phyloP scores from a whole-genome alignment of 2,329 filamentous ascomycete species.

The Paradendryphiella salina region DNA sequence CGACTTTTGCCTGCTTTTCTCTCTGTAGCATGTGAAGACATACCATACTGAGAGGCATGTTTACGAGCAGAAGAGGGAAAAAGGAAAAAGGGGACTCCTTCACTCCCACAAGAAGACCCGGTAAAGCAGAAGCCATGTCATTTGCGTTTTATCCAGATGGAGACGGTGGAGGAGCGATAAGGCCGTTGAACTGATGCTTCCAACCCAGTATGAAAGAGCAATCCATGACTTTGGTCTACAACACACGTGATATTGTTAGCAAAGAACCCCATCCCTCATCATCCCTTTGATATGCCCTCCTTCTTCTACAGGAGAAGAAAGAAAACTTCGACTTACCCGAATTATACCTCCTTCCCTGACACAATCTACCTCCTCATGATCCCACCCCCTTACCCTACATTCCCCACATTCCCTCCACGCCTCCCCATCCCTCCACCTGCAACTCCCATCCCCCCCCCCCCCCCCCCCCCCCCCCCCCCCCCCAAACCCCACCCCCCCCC shows the following conservation, averaged over 20 bases:
- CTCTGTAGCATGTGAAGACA: too few relatives aligned
- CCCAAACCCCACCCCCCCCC: conserved; percentile 24
- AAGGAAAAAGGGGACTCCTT: too few relatives aligned
- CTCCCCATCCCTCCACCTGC: conserved; percentile 22
- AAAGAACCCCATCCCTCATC: background rate
- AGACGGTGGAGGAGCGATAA: too few relatives aligned
- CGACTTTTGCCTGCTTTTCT: too few relatives aligned
- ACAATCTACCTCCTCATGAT: background rate
- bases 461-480: conserved; percentile 14
- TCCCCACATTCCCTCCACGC: conserved; percentile 22
- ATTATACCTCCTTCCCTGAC: background rate
- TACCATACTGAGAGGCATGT: too few relatives aligned
- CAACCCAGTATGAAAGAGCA: conserved; percentile 20
- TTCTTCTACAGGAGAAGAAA: too few relatives aligned
- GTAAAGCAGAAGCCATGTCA: too few relatives aligned
- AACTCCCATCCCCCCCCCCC: background rate
- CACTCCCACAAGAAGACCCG: too few relatives aligned
- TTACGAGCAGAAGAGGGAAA: too few relatives aligned
- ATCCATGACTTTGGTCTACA: conserved; percentile 15
- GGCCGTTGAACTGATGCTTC: background rate
- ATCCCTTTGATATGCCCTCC: too few relatives aligned
- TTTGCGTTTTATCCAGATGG: too few relatives aligned
- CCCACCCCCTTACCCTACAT: conserved; percentile 20
- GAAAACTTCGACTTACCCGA: background rate
- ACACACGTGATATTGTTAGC: too few relatives aligned